Conservation (phyloP, 192 early-diverging fungal genomes). For the Backusella luteola region DNA sequence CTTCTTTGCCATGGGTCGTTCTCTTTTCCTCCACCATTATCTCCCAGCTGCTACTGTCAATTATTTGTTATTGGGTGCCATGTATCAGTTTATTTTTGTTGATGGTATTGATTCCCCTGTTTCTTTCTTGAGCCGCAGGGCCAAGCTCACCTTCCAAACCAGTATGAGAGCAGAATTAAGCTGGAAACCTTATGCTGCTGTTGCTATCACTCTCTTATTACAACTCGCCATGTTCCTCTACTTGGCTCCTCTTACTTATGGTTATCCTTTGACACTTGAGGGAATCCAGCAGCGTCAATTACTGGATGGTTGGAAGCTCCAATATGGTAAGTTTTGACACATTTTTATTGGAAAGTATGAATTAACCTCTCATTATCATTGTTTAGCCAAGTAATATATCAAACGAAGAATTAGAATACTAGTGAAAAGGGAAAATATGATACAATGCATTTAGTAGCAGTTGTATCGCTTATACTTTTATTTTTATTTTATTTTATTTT, state of each 20-base stretch:
- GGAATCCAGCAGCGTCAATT: conserved; percentile 65
- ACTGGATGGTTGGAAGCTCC: conserved; percentile 85
- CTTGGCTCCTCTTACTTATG: conserved; percentile 90
- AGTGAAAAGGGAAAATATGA: no score
- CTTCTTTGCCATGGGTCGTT: conserved; percentile 91
- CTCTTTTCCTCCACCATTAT: conserved; percentile 95
- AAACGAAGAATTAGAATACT: no score
- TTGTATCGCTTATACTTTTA: no score
- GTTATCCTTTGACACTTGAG: conserved; percentile 60
- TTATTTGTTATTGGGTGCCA: conserved; percentile 68
- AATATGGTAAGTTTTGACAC: conserved; percentile 48
- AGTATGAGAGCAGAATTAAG: conserved; percentile 29
- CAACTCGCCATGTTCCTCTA: conserved; percentile 65
- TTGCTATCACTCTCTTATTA: conserved; percentile 40
- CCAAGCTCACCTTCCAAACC: neutral
- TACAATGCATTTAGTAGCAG: no score
- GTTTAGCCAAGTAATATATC: neutral
- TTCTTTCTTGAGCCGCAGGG: conserved; percentile 33
- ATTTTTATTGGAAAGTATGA: no score
- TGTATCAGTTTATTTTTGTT: conserved; percentile 76
- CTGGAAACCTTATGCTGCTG: conserved; percentile 36
- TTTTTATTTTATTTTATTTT: no score
- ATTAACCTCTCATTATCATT: neutral
- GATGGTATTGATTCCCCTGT: conserved; percentile 54
- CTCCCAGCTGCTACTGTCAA: conserved; percentile 84